A percentile compares a stretch with the other conserved stretches of the same genome.
phyloP scores from a whole-genome alignment of 2,329 filamentous ascomycete species.

The Ilyonectria robusta region DNA sequence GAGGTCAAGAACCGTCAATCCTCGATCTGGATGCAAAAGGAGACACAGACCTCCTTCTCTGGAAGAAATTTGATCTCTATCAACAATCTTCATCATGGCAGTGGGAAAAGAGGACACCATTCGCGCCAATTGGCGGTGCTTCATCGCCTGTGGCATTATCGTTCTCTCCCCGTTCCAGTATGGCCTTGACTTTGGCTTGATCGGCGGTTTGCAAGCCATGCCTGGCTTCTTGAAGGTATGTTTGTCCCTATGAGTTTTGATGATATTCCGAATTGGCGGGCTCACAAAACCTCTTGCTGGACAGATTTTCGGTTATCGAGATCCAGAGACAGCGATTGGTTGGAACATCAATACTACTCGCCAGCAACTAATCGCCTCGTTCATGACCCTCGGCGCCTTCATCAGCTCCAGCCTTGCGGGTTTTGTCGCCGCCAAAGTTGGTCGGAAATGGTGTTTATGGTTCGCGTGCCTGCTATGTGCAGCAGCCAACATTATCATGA shows the following conservation, averaged over 20 bases:
- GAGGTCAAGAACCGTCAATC: background rate
- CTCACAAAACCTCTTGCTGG: background rate
- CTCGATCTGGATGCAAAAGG: background rate
- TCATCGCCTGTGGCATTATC: constrained; percentile 38
- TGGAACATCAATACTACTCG: constrained; percentile 44
- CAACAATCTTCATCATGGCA: constrained; percentile 21
- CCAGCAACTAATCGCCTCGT: constrained; percentile 41
- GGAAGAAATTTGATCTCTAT: background rate
- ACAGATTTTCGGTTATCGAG: constrained; percentile 41
- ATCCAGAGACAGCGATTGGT: constrained; percentile 40
- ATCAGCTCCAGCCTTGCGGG: constrained; percentile 43
- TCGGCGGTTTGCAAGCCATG: constrained; percentile 42
- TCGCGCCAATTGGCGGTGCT: constrained; percentile 42
- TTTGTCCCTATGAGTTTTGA: background rate
- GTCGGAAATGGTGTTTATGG: constrained; percentile 36
- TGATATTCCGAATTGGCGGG: no score
- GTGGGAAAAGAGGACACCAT: constrained; percentile 35
- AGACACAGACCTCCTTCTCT: background rate
- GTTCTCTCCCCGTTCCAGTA: constrained; percentile 43
- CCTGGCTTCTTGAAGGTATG: constrained; percentile 40
- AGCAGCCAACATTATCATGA: constrained; percentile 43
- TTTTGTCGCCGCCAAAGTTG: constrained; percentile 33
- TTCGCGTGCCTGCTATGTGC: constrained; percentile 41
- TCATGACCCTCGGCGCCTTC: constrained; percentile 44
- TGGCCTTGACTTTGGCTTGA: constrained; percentile 43